phyloP scores from a whole-genome alignment of 805 yeast species.

The Candida wancherniae region DNA sequence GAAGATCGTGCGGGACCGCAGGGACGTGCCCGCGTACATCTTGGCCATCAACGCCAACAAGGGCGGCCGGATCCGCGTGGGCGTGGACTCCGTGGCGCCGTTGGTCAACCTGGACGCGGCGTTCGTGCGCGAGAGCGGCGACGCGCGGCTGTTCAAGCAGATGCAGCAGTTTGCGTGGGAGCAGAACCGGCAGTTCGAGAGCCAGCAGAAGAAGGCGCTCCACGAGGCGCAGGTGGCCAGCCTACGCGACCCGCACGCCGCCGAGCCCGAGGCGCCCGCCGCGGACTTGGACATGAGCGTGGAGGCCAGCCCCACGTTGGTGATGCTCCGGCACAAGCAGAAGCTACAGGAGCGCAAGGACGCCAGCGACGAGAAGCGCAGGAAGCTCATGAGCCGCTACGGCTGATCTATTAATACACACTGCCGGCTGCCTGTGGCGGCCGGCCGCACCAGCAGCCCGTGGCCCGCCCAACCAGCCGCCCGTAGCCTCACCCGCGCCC shows the following conservation, averaged over 20 bases:
- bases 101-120: constrained; percentile 11
- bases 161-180: constrained; percentile 50
- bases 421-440: too few species aligned
- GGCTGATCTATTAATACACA: constrained; percentile 8
- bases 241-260: constrained; percentile 10
- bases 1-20: constrained; percentile 56
- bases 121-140: constrained; percentile 38
- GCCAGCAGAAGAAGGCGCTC: constrained; percentile 8
- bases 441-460: too few species aligned
- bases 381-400: constrained; percentile 11
- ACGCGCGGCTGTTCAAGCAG: constrained; percentile 49
- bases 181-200: constrained; percentile 14
- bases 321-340: constrained; percentile 26
- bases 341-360: constrained; percentile 16
- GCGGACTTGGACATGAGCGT: constrained; percentile 26
- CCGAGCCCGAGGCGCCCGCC: constrained; percentile 5
- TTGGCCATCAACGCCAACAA: constrained; percentile 37
- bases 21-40: constrained; percentile 68
- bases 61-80: constrained; percentile 34
- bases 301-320: constrained; percentile 36
- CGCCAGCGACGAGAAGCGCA: constrained; percentile 8
- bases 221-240: constrained; percentile 11
- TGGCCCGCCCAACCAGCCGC: too few species aligned
- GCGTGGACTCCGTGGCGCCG: constrained; percentile 25
- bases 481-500: neutral